Conservation (phyloP, 805 yeast genomes). For the Yamadazyma takamatsuzukensis region DNA sequence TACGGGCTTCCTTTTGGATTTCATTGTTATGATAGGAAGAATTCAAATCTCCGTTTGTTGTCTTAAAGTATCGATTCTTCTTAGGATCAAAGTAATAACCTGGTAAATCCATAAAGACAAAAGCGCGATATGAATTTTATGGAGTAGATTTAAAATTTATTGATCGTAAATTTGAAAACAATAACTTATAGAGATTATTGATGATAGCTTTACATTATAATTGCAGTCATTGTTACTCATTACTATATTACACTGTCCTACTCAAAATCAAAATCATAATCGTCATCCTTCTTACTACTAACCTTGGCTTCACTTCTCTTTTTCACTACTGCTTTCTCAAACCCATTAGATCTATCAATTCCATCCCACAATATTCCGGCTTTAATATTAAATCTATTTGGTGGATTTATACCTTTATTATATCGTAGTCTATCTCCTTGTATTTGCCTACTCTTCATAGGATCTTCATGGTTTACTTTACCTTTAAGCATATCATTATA, state of each 20-base stretch:
- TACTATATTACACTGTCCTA: no score
- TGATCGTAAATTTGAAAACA: no score
- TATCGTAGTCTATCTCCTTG: conserved; percentile 2
- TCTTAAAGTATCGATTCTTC: conserved; percentile 27
- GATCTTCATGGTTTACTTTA: conserved; percentile 10
- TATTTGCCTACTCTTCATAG: conserved; percentile 4
- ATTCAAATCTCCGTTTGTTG: conserved; percentile 25
- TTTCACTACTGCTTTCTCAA: conserved; percentile 61
- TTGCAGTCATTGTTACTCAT: no score
- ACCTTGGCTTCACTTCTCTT: conserved; percentile 22
- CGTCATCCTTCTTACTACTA: conserved; percentile 23
- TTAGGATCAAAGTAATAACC: conserved; percentile 29
- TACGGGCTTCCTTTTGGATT: conserved; percentile 21
- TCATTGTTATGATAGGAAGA: conserved; percentile 26
- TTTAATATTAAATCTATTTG: conserved; percentile 68
- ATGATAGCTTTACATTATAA: no score
- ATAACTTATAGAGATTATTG: no score
- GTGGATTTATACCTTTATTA: conserved; percentile 45
- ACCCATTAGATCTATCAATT: conserved; percentile 83
- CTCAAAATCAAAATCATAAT: conserved; percentile 17
- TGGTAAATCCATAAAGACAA: conserved; percentile 26
- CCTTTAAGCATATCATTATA: conserved; percentile 10
- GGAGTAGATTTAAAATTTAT: no score
- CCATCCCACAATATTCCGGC: conserved; percentile 90
- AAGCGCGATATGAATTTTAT: background rate